Conservation (phyloP, 208 protist genomes). For the Crithidia thermophila region DNA sequence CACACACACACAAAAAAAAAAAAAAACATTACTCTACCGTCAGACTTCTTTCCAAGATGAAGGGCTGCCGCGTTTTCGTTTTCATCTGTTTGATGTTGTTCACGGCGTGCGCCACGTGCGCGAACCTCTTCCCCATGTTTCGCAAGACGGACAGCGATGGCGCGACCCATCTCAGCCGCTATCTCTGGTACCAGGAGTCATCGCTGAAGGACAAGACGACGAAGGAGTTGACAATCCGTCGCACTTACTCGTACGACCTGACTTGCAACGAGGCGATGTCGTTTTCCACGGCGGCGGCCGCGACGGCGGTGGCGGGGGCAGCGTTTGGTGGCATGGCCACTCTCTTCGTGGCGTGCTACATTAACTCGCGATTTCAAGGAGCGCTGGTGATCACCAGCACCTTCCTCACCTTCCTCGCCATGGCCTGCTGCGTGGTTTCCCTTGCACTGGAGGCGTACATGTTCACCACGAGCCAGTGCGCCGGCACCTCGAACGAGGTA, state of each 20-base stretch:
- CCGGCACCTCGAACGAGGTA: slow-evolving; percentile 2
- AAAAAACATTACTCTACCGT: no score
- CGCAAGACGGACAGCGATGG: slow-evolving; percentile 5
- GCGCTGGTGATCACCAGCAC: slow-evolving; percentile 14
- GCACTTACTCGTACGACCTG: slow-evolving; percentile 9
- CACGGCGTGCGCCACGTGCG: slow-evolving; percentile 16
- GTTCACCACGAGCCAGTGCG: slow-evolving; percentile 16
- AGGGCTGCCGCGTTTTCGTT: slow-evolving; percentile 23
- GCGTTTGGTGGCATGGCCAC: slow-evolving; percentile 13
- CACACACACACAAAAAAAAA: slow-evolving; percentile 16
- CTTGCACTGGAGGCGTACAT: slow-evolving; percentile 14
- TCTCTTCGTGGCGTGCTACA: slow-evolving; percentile 16
- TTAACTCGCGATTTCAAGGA: slow-evolving; percentile 4
- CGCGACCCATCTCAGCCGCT: background rate
- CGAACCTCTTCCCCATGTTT: slow-evolving; percentile 27
- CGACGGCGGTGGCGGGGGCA: slow-evolving; percentile 20
- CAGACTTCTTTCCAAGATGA: no score
- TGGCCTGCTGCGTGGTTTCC: slow-evolving; percentile 12
- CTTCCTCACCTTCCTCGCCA: slow-evolving; percentile 13
- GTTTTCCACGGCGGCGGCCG: slow-evolving; percentile 18
- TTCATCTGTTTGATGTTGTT: slow-evolving; percentile 26
- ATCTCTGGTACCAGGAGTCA: slow-evolving; percentile 28
- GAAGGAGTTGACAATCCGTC: background rate
- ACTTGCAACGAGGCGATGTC: slow-evolving; percentile 13
- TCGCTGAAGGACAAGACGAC: background rate